Conservation (phyloP, 129 eudicot species). For the Flaveria trinervia region DNA sequence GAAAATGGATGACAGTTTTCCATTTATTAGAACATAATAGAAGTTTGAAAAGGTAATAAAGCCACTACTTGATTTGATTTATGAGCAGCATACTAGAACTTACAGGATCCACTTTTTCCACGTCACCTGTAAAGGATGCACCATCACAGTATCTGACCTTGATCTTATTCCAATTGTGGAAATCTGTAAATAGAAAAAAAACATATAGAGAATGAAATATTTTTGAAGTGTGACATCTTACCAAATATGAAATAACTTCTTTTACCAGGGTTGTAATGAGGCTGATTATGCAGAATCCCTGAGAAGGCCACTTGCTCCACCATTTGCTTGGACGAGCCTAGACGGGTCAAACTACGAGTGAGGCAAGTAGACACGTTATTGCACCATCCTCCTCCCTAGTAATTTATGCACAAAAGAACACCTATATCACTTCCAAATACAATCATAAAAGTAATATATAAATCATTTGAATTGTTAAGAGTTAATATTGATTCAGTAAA, state of each 20-base stretch:
- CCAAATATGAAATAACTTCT: not conserved
- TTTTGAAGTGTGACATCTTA: not conserved
- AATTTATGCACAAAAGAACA: slow-evolving; percentile 17
- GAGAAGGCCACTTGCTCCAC: slow-evolving; percentile 64
- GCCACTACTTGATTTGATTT: not conserved
- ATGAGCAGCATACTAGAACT: slow-evolving; percentile 29
- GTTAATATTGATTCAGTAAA: not conserved
- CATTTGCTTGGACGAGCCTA: slow-evolving; percentile 86
- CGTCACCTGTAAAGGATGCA: slow-evolving; percentile 83
- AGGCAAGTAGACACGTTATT: slow-evolving; percentile 74
- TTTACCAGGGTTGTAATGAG: slow-evolving; percentile 68
- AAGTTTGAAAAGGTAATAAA: not conserved
- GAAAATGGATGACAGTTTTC: not conserved
- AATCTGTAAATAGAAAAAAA: slow-evolving; percentile 47
- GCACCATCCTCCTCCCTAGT: slow-evolving; percentile 99
- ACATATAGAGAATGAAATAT: not conserved
- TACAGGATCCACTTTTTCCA: slow-evolving; percentile 79
- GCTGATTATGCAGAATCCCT: slow-evolving; percentile 66
- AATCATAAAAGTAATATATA: not conserved
- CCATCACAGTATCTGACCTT: slow-evolving; percentile 96
- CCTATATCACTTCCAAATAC: slow-evolving; percentile 17
- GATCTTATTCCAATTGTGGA: slow-evolving; percentile 86
- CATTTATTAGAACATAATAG: not conserved
- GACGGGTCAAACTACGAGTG: slow-evolving; percentile 48
- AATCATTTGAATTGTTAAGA: not conserved